These are phyloP conservation scores for Tetracentron sinense DNA, from an alignment of 164 flowering plant genomes.

Conservation along the genomic window DNA sequence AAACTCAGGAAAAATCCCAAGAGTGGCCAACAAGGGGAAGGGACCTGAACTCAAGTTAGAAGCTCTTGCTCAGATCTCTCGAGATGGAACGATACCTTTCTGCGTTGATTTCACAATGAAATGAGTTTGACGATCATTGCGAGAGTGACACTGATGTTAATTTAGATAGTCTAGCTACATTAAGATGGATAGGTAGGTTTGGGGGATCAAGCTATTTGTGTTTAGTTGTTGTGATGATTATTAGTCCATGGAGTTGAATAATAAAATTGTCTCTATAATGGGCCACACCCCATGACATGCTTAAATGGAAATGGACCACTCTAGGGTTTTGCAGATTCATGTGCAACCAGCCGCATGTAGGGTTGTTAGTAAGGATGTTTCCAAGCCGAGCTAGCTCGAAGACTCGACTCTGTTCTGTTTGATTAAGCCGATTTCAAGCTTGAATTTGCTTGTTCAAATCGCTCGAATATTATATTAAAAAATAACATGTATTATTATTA, in stretches of 20 bases:
- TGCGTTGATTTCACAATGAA: background rate
- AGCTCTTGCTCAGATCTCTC: no score
- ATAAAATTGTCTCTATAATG: background rate
- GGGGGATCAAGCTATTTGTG: background rate
- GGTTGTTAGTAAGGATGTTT: no score
- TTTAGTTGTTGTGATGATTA: slow-evolving; percentile 8
- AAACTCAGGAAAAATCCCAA: no score
- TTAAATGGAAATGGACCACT: slow-evolving; percentile 17
- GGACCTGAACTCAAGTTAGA: no score
- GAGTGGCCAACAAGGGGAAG: no score
- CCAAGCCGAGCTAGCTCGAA: no score
- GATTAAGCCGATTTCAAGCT: no score
- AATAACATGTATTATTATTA: no score
- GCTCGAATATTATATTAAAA: no score
- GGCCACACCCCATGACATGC: slow-evolving; percentile 7
- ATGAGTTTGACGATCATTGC: background rate
- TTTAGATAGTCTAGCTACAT: background rate
- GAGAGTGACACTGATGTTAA: background rate
- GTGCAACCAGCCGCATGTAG: slow-evolving; percentile 2
- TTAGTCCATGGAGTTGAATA: background rate
- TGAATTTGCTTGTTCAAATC: no score
- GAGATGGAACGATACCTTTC: no score
- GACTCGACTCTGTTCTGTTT: no score
- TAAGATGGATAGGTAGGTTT: background rate
- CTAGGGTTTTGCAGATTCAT: background rate